Base-by-base conservation (phyloP, 2,329 filamentous ascomycete genomes). In the Verticillium tricorpus region DNA sequence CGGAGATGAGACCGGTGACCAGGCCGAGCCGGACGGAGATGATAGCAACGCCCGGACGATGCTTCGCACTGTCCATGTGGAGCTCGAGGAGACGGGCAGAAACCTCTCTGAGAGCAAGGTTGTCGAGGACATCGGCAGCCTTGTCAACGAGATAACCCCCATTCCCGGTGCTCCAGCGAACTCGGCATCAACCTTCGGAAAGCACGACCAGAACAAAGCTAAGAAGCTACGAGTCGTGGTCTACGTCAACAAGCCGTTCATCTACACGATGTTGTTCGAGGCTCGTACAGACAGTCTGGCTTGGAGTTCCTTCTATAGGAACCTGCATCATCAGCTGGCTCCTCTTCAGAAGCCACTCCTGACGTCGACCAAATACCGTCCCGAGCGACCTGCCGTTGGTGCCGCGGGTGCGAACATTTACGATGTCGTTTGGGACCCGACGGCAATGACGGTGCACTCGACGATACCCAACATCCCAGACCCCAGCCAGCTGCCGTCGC, bases 181-280 rank as follows among this genome's bases (percentile, higher is more conserved):
- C 5, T 50, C 64, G 62, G 19, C 60, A 32, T 40, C 68, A 61
- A 59, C 64, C 14, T 79, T 78, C 62, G 74, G 79, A 65, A 77
- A 73, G 63, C 83, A 83, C 66, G 82, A 85, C 65, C 74, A 77
- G 62, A 84, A 82, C 70, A 85, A 84, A 68, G 76, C 78, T 2
- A 78, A 80, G 62, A 85, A 82, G 67, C 73, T 93, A 52, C 85
- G 88, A 1, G 88, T 91, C 1, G 83, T 93, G 7, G 83, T 93
- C 58, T 93, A 93, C 70, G 84, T 89, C 56, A 86, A 88, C 71
- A 84, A 83, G 28, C 91, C 91, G 0, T 94, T 94, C 73, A 84
- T 94, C 57, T 93, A 91, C 71, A 85, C 88, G 1, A 89, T 95
- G 64, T 78, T 95, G 4, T 94, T 94, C 72, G 76, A 83, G 57